Evolutionary conservation across 768 basidiomycete species (phyloP).

Genomic region (Sporobolomyces pararoseus): DNA sequence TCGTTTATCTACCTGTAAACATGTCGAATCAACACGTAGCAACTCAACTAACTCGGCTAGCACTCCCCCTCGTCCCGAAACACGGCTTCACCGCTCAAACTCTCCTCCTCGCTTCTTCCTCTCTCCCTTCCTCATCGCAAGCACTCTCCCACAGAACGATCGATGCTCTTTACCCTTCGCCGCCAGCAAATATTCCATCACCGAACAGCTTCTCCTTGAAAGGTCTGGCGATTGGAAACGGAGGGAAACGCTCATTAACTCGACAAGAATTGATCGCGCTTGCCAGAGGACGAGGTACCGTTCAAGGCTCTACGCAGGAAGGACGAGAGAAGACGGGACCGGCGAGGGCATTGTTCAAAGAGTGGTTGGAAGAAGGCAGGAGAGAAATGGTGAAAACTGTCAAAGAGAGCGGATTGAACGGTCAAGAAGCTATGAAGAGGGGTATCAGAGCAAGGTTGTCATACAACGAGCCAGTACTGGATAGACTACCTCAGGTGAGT

Average conservation of each 20-base stretch:
- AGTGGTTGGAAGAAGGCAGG: slow-evolving; percentile 30
- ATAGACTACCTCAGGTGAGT: slow-evolving; percentile 22
- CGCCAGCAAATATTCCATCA: neutral
- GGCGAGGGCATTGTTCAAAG: slow-evolving; percentile 30
- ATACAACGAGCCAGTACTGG: slow-evolving; percentile 23
- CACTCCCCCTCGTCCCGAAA: slow-evolving; percentile 27
- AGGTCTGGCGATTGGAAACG: slow-evolving; percentile 28
- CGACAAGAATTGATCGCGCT: slow-evolving; percentile 27
- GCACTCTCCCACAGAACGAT: slow-evolving; percentile 16
- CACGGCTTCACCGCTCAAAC: slow-evolving; percentile 11
- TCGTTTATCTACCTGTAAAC: too few relatives aligned
- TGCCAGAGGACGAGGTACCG: slow-evolving; percentile 16
- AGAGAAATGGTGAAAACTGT: slow-evolving; percentile 11
- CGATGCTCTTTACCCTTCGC: slow-evolving; percentile 34
- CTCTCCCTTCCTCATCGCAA: slow-evolving; percentile 14
- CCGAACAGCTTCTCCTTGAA: slow-evolving; percentile 3
- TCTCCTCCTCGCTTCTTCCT: slow-evolving; percentile 12
- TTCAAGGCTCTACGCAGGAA: neutral
- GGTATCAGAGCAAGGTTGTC: slow-evolving; percentile 20
- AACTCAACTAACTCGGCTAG: slow-evolving; percentile 15
- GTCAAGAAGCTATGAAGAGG: slow-evolving; percentile 1
- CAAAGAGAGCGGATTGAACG: neutral
- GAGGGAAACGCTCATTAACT: slow-evolving; percentile 11
- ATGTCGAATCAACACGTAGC: slow-evolving; percentile 10
- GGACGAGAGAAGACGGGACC: slow-evolving; percentile 31